A percentile compares a stretch with the other conserved stretches of the same genome.
Evolutionary conservation across 2,329 filamentous ascomycete genomes (phyloP).

Genomic region (Pseudocercospora pini-densiflorae): DNA sequence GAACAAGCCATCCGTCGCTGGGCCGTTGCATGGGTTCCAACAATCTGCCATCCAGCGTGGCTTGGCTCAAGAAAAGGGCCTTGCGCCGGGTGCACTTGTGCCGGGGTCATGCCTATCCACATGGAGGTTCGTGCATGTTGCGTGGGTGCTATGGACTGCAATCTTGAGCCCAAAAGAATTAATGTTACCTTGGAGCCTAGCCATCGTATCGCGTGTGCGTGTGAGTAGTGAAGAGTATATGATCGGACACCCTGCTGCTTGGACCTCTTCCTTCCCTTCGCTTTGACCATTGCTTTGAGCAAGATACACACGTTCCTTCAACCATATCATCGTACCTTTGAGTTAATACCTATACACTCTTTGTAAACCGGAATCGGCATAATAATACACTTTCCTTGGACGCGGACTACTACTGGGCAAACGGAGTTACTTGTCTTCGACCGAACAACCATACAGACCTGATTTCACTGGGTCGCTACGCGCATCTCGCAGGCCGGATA

Average conservation of each 20-base stretch:
- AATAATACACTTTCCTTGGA: conserved; percentile 16
- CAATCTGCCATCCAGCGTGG: conserved; percentile 13
- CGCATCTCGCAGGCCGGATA: conserved; percentile 22
- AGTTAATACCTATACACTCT: conserved; percentile 24
- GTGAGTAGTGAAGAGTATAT: conserved; percentile 26
- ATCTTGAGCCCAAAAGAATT: conserved; percentile 25
- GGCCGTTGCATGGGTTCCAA: conserved; percentile 23
- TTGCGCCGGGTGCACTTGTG: conserved; percentile 23
- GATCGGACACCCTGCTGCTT: conserved; percentile 23
- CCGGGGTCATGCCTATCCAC: conserved; percentile 28
- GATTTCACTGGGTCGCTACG: conserved; percentile 9
- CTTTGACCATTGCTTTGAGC: conserved; percentile 24
- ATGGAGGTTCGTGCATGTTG: conserved; percentile 25
- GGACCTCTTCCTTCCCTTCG: conserved; percentile 20
- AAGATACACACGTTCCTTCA: conserved; percentile 28
- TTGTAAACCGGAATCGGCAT: conserved; percentile 21
- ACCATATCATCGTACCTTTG: conserved; percentile 14
- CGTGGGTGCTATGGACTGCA: conserved; percentile 31
- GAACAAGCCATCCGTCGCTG: conserved; percentile 18
- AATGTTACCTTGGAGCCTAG: conserved; percentile 25
- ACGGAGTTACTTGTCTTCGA: conserved; percentile 7
- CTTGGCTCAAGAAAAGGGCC: conserved; percentile 29
- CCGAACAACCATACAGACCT: background rate
- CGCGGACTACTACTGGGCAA: background rate
- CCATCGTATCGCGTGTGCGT: conserved; percentile 7